These are phyloP conservation scores for Rhododendron williamsianum DNA, from an alignment of 148 eudicot species.

Conservation along the genomic window DNA sequence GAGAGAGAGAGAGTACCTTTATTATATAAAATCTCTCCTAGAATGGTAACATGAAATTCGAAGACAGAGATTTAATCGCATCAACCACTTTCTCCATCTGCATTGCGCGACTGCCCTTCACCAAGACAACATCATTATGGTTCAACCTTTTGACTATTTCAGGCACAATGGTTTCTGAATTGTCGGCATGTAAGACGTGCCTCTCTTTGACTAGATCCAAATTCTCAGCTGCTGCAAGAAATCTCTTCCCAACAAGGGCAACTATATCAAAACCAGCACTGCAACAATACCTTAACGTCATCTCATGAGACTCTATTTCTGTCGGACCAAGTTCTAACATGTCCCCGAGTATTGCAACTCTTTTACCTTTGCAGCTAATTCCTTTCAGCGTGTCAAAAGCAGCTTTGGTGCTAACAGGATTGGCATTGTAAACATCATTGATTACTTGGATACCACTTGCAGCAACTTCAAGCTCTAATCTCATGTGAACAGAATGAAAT, in stretches of 20 bases:
- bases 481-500: too few relatives aligned
- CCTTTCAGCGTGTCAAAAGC: too few relatives aligned
- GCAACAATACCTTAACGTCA: slow-evolving; percentile 3
- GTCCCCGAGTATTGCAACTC: slow-evolving; percentile 3
- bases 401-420: too few relatives aligned
- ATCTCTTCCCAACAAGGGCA: slow-evolving; percentile 11
- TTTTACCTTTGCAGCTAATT: too few relatives aligned
- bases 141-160: background rate
- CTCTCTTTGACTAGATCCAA: background rate
- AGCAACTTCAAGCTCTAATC: too few relatives aligned
- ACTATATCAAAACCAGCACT: background rate
- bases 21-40: background rate
- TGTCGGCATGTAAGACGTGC: background rate
- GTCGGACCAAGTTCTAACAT: slow-evolving; percentile 19
- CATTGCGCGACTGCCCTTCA: slow-evolving; percentile 15
- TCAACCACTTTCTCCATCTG: slow-evolving; percentile 12
- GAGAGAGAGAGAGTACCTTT: background rate
- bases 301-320: slow-evolving; percentile 11
- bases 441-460: too few relatives aligned
- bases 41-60: background rate
- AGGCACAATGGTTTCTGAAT: background rate
- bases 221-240: slow-evolving; percentile 8
- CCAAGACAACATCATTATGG: slow-evolving; percentile 10
- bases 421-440: too few relatives aligned
- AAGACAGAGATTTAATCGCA: background rate